Evolutionary conservation across 805 yeast genomes (phyloP), one percentile per base, ranked within the genome.

Genomic region (Scheffersomyces spartinae): DNA sequence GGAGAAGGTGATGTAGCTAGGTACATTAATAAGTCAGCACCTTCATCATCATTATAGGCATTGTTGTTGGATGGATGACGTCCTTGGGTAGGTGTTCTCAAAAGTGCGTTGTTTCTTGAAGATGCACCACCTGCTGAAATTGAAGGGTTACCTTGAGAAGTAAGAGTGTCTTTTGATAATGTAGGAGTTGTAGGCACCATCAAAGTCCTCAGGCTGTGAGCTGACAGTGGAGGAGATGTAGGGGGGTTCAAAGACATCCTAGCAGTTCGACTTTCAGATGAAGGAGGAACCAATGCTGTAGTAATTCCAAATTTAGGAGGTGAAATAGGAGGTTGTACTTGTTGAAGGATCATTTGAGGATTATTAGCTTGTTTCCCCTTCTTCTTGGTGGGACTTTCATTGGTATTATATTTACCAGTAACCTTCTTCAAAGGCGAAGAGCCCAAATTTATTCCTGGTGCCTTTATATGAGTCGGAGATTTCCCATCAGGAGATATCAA

Each of bases 1-100:
- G 80, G 80, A 0, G 81, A 70, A 2, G 94, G 94, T 6, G 91
- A 79, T 5, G 86, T 78, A 2, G 94, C 93, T 38, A 83, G 57
- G 48, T 71, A 83, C 71, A 83, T 68, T 33, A 83, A 62, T 33
- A 83, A 53, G 45, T 78, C 88, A 1, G 93, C 94, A 9, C 93
- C 94, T 49, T 80, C 91, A 17, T 52, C 52, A 34, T 61, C 64
- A 25, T 54, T 49, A 29, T 43, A 47, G 23, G 38, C 35, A 15
- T 40, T 45, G 15, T 36, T 35, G 12, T 39, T 26, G 15, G 22
- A 23, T 26, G 21, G 21, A 4, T 34, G 34, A 25, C 40, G 34
- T 2, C 49, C 36, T 31, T 54, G 61, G 2, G 62, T 56, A 3
- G 67, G 65, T 1, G 65, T 60, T 21, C 45, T 46, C 30, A 52